Percentiles rank a stretch among this genome's conserved stretches.
These are phyloP conservation scores for Kurtzmaniella quercitrusa DNA, from an alignment of 1,139 yeast genomes.

Conservation along the genomic window DNA sequence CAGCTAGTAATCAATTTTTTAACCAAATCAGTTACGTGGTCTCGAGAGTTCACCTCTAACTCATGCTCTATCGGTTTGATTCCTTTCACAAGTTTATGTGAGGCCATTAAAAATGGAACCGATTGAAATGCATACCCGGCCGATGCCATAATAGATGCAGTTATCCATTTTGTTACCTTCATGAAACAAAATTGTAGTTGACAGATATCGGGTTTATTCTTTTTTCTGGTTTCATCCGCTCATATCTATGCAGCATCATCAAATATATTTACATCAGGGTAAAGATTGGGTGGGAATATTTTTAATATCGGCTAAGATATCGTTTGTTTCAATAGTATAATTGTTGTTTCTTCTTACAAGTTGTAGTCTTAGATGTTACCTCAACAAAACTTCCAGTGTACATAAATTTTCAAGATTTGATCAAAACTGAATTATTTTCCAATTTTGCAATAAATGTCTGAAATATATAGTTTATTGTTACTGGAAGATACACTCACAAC, in stretches of 20 bases:
- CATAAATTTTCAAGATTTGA: no score
- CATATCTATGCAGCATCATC: not conserved
- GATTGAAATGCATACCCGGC: constrained; percentile 13
- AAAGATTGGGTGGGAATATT: no score
- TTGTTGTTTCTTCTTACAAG: no score
- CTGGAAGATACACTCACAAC: not conserved
- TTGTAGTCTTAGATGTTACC: no score
- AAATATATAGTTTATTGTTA: no score
- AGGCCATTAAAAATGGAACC: constrained; percentile 38
- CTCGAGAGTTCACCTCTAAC: constrained; percentile 5
- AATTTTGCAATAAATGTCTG: no score
- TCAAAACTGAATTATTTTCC: no score
- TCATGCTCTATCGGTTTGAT: constrained; percentile 17
- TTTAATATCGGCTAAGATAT: no score
- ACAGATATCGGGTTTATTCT: not conserved
- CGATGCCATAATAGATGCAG: not conserved
- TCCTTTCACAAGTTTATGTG: constrained; percentile 37
- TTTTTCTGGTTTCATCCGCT: not conserved
- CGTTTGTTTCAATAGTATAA: no score
- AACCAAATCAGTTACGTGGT: constrained; percentile 43
- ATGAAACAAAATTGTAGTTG: not conserved
- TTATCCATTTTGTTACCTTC: not conserved
- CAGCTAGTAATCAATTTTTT: constrained; percentile 55
- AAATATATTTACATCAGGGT: not conserved
- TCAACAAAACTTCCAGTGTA: no score